Percentiles rank a stretch among this genome's conserved stretches.
Conservation (phyloP, 352 stramenopile genomes). For the Phytophthora pseudosyringae region DNA sequence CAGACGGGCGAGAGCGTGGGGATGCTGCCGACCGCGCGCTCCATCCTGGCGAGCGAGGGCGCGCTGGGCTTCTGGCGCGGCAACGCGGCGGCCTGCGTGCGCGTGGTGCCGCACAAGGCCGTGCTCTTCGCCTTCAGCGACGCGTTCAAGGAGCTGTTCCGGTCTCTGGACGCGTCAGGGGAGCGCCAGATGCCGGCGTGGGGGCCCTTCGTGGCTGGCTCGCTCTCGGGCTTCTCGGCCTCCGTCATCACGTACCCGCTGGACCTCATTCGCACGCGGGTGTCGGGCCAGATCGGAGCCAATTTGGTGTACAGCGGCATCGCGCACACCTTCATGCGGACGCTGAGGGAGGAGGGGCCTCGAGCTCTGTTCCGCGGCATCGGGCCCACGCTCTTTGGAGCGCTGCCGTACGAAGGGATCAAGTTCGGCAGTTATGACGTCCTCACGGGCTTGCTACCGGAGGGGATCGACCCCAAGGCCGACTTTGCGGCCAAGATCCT, state of each 20-base stretch:
- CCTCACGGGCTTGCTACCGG: conserved; percentile 56
- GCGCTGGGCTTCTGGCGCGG: conserved; percentile 76
- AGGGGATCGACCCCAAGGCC: conserved; percentile 64
- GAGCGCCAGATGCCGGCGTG: conserved; percentile 47
- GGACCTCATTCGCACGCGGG: conserved; percentile 82
- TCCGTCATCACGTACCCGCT: conserved; percentile 89
- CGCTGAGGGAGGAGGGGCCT: conserved; percentile 72
- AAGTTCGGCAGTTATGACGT: conserved; percentile 86
- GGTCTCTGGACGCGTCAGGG: conserved; percentile 32
- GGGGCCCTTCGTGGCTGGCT: conserved; percentile 73
- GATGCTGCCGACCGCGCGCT: conserved; percentile 74
- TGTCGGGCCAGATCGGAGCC: conserved; percentile 75
- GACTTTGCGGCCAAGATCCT: conserved; percentile 75
- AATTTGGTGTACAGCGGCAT: conserved; percentile 80
- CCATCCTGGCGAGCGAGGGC: conserved; percentile 65
- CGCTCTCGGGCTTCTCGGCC: conserved; percentile 83
- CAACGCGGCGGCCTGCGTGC: conserved; percentile 77
- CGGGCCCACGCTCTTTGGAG: conserved; percentile 70
- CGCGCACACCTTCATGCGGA: conserved; percentile 67
- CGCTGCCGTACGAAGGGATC: conserved; percentile 83
- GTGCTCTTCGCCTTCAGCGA: conserved; percentile 88
- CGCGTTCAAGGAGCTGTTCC: conserved; percentile 86
- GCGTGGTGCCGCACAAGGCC: conserved; percentile 82
- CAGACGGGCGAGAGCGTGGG: conserved; percentile 76
- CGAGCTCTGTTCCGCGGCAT: conserved; percentile 75